These are phyloP conservation scores for Prunus yedoensis DNA, from an alignment of 331 rosid species.

Conservation along the genomic window DNA sequence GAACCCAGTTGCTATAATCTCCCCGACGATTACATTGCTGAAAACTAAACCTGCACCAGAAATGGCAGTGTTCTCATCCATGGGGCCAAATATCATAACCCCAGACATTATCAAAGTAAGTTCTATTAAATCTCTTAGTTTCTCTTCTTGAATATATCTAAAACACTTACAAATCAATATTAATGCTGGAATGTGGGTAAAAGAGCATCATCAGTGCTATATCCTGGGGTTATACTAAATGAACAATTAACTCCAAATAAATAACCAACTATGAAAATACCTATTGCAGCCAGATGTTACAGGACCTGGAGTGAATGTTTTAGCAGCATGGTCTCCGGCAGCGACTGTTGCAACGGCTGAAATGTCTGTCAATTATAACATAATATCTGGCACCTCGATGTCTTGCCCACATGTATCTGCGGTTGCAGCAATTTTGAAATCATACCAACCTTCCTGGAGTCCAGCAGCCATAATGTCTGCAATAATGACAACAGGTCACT, in stretches of 20 bases:
- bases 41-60: constrained; percentile 60
- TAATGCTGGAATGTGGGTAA: neutral
- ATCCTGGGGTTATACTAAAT: neutral
- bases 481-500: constrained; percentile 58
- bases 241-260: neutral
- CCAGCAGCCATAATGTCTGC: constrained; percentile 73
- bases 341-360: constrained; percentile 46
- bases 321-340: constrained; percentile 76
- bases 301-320: constrained; percentile 64
- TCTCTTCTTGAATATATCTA: neutral
- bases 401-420: constrained; percentile 66
- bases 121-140: constrained; percentile 3
- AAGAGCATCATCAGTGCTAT: neutral
- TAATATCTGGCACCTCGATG: constrained; percentile 67
- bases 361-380: constrained; percentile 51
- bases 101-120: constrained; percentile 68
- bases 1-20: constrained; percentile 58
- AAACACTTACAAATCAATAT: constrained; percentile 15
- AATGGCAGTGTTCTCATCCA: constrained; percentile 65
- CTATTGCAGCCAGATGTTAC: constrained; percentile 62
- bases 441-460: constrained; percentile 49
- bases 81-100: constrained; percentile 62
- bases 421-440: constrained; percentile 54
- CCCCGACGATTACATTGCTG: constrained; percentile 39
- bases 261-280: constrained; percentile 14